Conservation (phyloP, 2,329 filamentous ascomycete species). For the Xylaria sp. region DNA sequence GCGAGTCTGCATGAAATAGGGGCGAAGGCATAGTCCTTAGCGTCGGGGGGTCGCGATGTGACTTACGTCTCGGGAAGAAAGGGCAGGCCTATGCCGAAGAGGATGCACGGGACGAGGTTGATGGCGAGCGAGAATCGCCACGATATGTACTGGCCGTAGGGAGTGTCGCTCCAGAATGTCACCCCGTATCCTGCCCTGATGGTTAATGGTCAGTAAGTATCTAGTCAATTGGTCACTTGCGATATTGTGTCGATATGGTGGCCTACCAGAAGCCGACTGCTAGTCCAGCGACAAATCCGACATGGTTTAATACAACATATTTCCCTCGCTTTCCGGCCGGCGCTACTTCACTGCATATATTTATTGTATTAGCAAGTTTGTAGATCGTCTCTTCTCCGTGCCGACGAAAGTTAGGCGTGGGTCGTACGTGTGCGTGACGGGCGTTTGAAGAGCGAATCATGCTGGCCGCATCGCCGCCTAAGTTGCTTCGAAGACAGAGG, state of each 20-base stretch:
- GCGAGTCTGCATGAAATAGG: not conserved
- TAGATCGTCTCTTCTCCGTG: not conserved
- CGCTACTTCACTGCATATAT: conserved; percentile 59
- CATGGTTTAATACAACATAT: conserved; percentile 68
- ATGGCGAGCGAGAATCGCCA: conserved; percentile 63
- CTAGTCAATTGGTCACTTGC: not conserved
- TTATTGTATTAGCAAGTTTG: conserved; percentile 7
- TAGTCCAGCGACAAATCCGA: conserved; percentile 66
- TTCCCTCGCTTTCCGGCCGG: conserved; percentile 63
- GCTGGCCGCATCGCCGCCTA: not conserved
- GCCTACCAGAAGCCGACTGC: conserved; percentile 65
- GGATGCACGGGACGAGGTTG: conserved; percentile 61
- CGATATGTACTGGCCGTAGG: conserved; percentile 58
- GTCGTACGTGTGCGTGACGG: not conserved
- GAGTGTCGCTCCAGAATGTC: conserved; percentile 60
- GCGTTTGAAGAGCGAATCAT: not conserved
- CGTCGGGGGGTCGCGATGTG: not conserved
- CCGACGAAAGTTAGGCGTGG: not conserved
- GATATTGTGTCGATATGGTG: not conserved
- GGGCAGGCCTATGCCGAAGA: conserved; percentile 62
- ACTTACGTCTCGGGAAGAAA: conserved; percentile 64
- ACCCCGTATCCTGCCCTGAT: conserved; percentile 65
- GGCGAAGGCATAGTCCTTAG: not conserved
- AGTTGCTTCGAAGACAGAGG: not conserved
- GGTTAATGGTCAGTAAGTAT: not conserved